Evolutionary conservation across 768 basidiomycete genomes (phyloP).

Genomic region (Coprinellus micaceus): DNA sequence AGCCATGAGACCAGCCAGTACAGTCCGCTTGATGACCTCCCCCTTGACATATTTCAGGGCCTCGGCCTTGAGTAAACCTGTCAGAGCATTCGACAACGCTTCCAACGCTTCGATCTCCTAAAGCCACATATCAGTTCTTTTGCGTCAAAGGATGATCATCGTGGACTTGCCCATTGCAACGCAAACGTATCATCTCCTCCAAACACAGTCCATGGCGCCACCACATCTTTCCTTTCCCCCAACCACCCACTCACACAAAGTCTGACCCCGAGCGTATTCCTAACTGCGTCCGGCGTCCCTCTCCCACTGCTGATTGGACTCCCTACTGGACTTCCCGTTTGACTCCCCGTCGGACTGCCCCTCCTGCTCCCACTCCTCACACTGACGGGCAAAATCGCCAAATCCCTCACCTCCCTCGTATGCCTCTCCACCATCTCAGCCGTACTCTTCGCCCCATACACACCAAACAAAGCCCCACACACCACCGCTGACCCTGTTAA

Average conservation of each 20-base stretch:
- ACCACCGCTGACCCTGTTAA: slow-evolving; percentile 53
- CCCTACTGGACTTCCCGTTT: background rate
- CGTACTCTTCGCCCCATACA: slow-evolving; percentile 48
- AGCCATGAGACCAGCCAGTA: slow-evolving; percentile 45
- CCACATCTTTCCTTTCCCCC: slow-evolving; percentile 39
- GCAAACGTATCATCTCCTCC: slow-evolving; percentile 51
- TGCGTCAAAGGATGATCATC: background rate
- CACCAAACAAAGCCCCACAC: slow-evolving; percentile 57
- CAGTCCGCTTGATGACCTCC: slow-evolving; percentile 47
- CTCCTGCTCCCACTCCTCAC: slow-evolving; percentile 8
- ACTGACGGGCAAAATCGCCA: slow-evolving; percentile 46
- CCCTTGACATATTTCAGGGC: slow-evolving; percentile 48
- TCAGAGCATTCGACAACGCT: slow-evolving; percentile 45
- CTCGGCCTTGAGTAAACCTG: slow-evolving; percentile 40
- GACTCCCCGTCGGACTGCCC: background rate
- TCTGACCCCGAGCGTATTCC: slow-evolving; percentile 46
- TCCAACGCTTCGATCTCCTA: slow-evolving; percentile 56
- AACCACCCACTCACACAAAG: slow-evolving; percentile 59
- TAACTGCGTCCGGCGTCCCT: slow-evolving; percentile 22
- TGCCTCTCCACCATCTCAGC: slow-evolving; percentile 48
- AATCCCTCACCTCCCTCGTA: slow-evolving; percentile 49
- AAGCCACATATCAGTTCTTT: too few relatives aligned
- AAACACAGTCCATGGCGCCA: slow-evolving; percentile 51
- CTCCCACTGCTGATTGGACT: background rate
- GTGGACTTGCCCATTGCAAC: slow-evolving; percentile 48